Base-by-base conservation (phyloP, 164 flowering plant species). In the Santalum album region DNA sequence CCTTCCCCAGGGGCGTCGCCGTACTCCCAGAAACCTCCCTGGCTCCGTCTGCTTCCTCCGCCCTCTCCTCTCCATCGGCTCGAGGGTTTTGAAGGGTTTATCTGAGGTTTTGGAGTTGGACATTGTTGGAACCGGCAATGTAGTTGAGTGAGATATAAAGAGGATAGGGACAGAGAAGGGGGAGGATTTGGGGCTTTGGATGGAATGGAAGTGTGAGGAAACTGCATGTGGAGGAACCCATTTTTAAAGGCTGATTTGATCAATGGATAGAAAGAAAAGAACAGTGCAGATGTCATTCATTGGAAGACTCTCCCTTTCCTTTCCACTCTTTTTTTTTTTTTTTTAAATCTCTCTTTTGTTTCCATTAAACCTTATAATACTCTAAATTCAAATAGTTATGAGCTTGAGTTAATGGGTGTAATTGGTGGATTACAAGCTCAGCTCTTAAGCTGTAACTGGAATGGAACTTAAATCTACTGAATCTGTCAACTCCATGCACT, bases 1-100 rank as follows among this genome's bases (percentile, higher is more conserved):
- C 39, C 98, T 61, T 0, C 98, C 98, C 96, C 98, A 91, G 0
- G 98, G 98, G 25, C 96, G 56, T 32, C 98, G 55, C 34, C 98
- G 66, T 12, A 91, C 96, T 0, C 98, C 98, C 9, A 91, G 83
- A 57, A 84, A 91, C 71, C 90, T 69, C 26, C 98, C 95, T 19
- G 98, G 94, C 38, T 88, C 96, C 0, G 82, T 72, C 52, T 80
- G 87, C 66, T 80, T 87, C 47, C 80, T 66, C 42, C 90, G 54
- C 20, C 98, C 94, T 72, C 90, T 63, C 21, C 78, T 70, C 67
- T 86, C 96, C 40, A 48, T 64, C 0, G 76, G 23, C 21, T 63
- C 72, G 19, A 50, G 51, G 14, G 44, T 55, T 61, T 62, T 65
- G 29, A 39, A 72, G 60, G 72, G 58, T 35, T 66, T 67, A 51